Evolutionary conservation across 768 basidiomycete species (phyloP).

Genomic region (Multifurca ochricompacta): DNA sequence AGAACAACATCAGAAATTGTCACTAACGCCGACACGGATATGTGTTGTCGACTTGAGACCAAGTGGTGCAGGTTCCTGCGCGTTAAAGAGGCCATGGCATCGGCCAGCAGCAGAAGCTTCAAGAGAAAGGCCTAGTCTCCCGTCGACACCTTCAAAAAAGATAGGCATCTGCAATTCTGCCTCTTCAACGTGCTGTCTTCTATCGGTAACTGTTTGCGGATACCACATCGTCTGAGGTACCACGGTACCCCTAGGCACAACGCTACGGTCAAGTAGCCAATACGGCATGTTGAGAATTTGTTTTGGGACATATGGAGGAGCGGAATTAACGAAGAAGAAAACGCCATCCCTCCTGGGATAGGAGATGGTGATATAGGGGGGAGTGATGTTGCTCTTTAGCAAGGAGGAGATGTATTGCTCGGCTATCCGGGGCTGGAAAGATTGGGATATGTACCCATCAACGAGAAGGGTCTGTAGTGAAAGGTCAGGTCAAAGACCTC

Average conservation of each 20-base stretch:
- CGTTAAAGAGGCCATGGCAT: not conserved
- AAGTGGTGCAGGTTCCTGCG: not conserved
- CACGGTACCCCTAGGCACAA: not conserved
- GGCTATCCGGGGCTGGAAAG: not conserved
- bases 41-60: not conserved
- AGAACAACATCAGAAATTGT: not conserved
- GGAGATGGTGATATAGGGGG: no score
- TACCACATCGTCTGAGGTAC: conserved; percentile 11
- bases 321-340: not conserved
- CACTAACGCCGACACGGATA: conserved; percentile 9
- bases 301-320: not conserved
- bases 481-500: not conserved
- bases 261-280: not conserved
- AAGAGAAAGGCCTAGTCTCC: conserved; percentile 5
- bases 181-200: not conserved
- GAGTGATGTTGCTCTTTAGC: not conserved
- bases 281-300: not conserved
- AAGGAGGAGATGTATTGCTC: not conserved
- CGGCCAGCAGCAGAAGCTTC: not conserved
- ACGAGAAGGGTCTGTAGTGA: not conserved
- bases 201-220: not conserved
- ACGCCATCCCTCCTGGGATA: not conserved
- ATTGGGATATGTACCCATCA: conserved; percentile 4
- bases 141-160: not conserved
- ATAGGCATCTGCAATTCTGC: conserved; percentile 10